Conservation (phyloP, 164 flowering plant genomes). For the Umbellularia californica region DNA sequence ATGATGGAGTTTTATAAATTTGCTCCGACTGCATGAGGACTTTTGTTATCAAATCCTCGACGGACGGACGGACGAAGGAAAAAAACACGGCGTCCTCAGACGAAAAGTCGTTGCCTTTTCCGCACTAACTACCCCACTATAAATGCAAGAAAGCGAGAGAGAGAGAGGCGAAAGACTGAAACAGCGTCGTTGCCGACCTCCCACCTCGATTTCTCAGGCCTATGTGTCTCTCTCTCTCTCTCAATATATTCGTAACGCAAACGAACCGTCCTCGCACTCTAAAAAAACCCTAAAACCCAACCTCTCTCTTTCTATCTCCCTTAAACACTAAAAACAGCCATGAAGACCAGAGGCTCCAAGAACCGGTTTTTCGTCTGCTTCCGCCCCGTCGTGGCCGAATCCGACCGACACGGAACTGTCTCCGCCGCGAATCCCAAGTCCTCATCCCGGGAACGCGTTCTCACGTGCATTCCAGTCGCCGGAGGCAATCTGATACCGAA, state of each 20-base stretch:
- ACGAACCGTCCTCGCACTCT: no score
- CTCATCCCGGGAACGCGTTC: background rate
- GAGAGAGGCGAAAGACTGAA: background rate
- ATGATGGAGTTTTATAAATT: no score
- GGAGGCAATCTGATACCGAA: background rate
- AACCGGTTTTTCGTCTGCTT: slow-evolving; percentile 5
- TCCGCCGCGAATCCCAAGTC: background rate
- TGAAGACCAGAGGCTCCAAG: slow-evolving; percentile 1
- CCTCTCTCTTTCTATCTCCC: background rate
- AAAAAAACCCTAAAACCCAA: background rate
- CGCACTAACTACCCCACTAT: background rate
- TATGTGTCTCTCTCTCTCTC: background rate
- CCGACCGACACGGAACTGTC: background rate
- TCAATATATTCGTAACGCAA: background rate
- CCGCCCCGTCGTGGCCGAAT: background rate
- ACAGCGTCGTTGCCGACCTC: background rate
- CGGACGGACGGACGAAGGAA: no score
- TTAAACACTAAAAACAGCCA: background rate
- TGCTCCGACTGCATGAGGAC: no score
- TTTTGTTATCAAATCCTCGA: no score
- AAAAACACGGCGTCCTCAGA: no score
- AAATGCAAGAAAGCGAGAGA: background rate
- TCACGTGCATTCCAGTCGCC: background rate
- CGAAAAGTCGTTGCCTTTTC: no score
- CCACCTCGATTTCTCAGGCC: background rate